Base-by-base conservation (phyloP, 805 yeast genomes). In the Scheffersomyces amazonensis region DNA sequence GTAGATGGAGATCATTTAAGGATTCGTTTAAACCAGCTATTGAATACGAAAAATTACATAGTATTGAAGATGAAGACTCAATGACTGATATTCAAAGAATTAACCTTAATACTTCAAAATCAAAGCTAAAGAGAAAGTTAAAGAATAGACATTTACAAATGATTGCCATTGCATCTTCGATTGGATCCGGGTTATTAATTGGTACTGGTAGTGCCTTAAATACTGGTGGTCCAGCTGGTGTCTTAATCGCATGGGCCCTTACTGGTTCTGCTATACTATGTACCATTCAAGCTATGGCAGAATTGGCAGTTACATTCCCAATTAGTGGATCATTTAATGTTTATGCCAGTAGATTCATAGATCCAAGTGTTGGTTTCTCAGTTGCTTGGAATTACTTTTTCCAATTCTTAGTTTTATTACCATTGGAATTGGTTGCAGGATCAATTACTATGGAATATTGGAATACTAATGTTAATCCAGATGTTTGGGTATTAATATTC, bases 301-400 rank as follows among this genome's bases (percentile, higher is more conserved):
- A 78, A 62, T 54, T 72, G 64, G 75, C 75, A 17, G 65, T 64
- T 7, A 60, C 71, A 0, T 67, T 62, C 47, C 73, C 73, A 2
- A 57, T 68, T 23, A 52, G 70, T 36, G 75, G 75, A 31, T 60
- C 65, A 6, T 64, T 66, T 48, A 65, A 66, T 69, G 55, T 89
- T 71, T 48, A 69, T 75, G 50, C 84, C 68, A 70, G 86, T 76
- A 47, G 83, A 69, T 53, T 71, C 75, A 66, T 81, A 29, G 87
- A 82, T 44, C 81, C 82, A 12, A 77, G 84, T 16, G 67, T 81
- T 55, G 87, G 87, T 1, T 83, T 83, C 52, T 79, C 87, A 34
- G 76, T 81, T 56, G 86, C 85, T 28, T 78, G 84, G 86, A 80
- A 80, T 55, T 83, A 83, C 52, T 77, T 76, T 40, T 57, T 82